Evolutionary conservation across 176 grass and related monocot species (phyloP).

Genomic region (Oryza glumipatula): DNA sequence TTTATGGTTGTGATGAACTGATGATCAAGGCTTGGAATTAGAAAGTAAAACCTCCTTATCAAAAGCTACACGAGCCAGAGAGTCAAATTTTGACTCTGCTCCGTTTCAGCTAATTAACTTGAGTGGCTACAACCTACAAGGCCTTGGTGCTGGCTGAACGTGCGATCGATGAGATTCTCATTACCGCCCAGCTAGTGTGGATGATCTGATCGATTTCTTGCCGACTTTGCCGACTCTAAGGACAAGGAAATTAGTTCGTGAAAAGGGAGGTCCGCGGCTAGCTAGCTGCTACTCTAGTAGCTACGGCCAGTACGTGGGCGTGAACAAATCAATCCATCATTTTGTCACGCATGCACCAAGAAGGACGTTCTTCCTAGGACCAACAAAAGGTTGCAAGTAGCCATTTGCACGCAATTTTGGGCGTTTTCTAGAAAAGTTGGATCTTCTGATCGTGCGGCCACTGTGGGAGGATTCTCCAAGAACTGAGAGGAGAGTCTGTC

Average conservation of each 20-base stretch:
- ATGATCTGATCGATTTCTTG: neutral
- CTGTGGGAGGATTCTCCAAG: neutral
- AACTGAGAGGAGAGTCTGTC: neutral
- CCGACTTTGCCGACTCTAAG: neutral
- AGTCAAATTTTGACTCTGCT: no score
- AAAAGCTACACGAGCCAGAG: no score
- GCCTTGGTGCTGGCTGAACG: neutral
- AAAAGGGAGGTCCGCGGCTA: neutral
- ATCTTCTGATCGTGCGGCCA: neutral
- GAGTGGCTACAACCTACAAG: neutral
- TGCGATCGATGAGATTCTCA: neutral
- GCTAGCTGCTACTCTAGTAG: neutral
- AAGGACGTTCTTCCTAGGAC: neutral
- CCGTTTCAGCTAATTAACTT: neutral
- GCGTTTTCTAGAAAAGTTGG: neutral
- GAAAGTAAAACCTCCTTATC: no score
- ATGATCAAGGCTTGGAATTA: neutral
- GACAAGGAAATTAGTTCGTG: neutral
- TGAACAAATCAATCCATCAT: neutral
- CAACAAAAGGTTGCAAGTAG: neutral
- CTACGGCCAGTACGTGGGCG: neutral
- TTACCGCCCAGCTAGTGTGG: neutral
- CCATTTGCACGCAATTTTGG: neutral
- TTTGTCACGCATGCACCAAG: neutral
- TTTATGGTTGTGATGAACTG: neutral